phyloP scores from a whole-genome alignment of 257 asterid species.

The Cynanchum wilfordii region DNA sequence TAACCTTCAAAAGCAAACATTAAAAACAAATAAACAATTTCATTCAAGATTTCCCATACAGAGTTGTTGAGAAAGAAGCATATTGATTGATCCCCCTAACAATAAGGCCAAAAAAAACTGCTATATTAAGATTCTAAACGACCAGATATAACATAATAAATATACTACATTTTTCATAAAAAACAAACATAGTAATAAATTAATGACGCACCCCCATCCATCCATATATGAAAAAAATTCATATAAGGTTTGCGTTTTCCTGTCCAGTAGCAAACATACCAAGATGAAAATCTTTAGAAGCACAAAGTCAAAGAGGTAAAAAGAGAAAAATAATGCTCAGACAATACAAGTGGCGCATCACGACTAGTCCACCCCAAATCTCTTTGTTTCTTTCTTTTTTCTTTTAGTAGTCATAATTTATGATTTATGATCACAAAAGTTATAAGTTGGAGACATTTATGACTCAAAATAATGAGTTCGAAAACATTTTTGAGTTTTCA shows the following conservation, averaged over 20 bases:
- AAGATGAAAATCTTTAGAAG: neutral
- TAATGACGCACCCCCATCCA: neutral
- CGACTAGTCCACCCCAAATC: neutral
- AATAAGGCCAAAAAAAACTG: neutral
- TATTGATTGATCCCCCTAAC: neutral
- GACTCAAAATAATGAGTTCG: too few species aligned
- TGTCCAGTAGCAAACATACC: neutral
- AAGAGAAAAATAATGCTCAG: neutral
- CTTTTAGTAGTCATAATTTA: too few species aligned
- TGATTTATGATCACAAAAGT: too few species aligned
- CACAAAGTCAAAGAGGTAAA: neutral
- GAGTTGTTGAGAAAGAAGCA: neutral
- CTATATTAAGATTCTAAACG: neutral
- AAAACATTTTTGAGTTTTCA: too few species aligned
- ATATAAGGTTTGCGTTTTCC: neutral
- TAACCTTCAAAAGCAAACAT: conserved; percentile 32
- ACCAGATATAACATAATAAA: neutral
- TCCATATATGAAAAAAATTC: neutral
- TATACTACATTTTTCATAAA: neutral
- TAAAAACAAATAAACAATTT: conserved; percentile 23
- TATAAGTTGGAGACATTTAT: too few species aligned
- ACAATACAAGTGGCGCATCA: neutral
- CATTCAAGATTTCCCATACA: conserved; percentile 21
- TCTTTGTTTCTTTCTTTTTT: neutral
- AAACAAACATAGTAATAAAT: neutral